Evolutionary conservation across 2,329 filamentous ascomycete genomes (phyloP), one percentile per base, ranked within the genome.

Genomic region (Trichoderma koningii): DNA sequence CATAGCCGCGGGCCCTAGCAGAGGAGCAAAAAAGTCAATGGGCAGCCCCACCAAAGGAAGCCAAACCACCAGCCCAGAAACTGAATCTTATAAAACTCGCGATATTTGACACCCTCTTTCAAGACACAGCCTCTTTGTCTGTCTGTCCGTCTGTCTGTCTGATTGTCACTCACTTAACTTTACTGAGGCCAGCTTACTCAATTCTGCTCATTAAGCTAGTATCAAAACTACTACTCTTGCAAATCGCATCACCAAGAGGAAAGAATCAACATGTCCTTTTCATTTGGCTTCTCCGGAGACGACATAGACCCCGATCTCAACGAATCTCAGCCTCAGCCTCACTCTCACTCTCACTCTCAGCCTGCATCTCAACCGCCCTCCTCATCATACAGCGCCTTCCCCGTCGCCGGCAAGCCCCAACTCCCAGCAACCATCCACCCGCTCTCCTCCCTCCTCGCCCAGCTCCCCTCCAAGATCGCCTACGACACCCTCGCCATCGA

Each of bases 401-500:
- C 87, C 5, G 82, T 89, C 26, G 77, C 82, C 55, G 86, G 86
- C 66, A 86, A 87, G 69, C 82, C 86, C 63, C 80, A 87, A 61
- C 80, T 89, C 4, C 80, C 82, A 10, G 80, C 86, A 9, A 77
- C 76, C n/a, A 74, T 74, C 55, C 86, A 89, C 73, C 75, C 78
- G 63, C 71, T 88, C 38, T 71, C 76, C 19, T 71, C 77, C 3
- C 80, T 89, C 73, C 76, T 89, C n/a, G 75, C 79, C 3, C 76
- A 76, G 64, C 81, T 94, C 52, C 91, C 91, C 0, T 90, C 89
- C 63, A 91, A 91, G 75, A 83, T 95, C 63, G 87, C 89, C 19
- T 94, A 89, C 76, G 81, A 83, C 70, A 82, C 81, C 14, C 76
- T 93, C 19, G 76, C 80, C 7, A 82, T 92, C 57, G 80, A 81